phyloP scores from a whole-genome alignment of 192 early-diverging fungal genomes.

The Blastocladiella britannica region DNA sequence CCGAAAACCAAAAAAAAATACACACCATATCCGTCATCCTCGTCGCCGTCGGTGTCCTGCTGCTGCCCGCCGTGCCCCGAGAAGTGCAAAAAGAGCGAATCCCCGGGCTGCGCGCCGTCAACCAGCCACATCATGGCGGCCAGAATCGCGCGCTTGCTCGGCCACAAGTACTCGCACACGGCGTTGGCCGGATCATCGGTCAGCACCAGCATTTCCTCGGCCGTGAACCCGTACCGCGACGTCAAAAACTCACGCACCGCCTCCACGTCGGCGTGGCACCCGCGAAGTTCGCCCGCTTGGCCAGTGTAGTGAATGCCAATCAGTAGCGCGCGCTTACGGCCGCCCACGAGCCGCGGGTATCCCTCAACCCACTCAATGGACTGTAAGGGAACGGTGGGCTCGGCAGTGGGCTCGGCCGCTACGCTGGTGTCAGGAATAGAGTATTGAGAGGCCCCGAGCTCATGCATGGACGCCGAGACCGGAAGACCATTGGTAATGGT shows the following conservation, averaged over 20 bases:
- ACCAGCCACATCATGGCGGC: constrained; percentile 46
- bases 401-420: too few relatives aligned
- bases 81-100: constrained; percentile 58
- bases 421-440: too few relatives aligned
- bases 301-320: too few relatives aligned
- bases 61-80: constrained; percentile 45
- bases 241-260: constrained; percentile 37
- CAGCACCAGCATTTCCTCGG: constrained; percentile 35
- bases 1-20: background rate
- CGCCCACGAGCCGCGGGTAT: too few relatives aligned
- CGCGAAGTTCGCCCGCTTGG: too few relatives aligned
- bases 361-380: too few relatives aligned
- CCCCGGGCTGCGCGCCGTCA: constrained; percentile 37
- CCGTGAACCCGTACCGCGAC: constrained; percentile 30
- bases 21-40: constrained; percentile 19
- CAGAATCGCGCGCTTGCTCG: constrained; percentile 30
- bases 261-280: too few relatives aligned
- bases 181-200: constrained; percentile 41
- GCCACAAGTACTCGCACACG: constrained; percentile 11
- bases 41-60: constrained; percentile 24
- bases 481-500: too few relatives aligned
- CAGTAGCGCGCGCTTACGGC: too few relatives aligned
- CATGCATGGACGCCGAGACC: too few relatives aligned
- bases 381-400: too few relatives aligned
- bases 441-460: too few relatives aligned